Base-by-base conservation (phyloP, 73 alveolate species). In the Stentor coeruleus region DNA sequence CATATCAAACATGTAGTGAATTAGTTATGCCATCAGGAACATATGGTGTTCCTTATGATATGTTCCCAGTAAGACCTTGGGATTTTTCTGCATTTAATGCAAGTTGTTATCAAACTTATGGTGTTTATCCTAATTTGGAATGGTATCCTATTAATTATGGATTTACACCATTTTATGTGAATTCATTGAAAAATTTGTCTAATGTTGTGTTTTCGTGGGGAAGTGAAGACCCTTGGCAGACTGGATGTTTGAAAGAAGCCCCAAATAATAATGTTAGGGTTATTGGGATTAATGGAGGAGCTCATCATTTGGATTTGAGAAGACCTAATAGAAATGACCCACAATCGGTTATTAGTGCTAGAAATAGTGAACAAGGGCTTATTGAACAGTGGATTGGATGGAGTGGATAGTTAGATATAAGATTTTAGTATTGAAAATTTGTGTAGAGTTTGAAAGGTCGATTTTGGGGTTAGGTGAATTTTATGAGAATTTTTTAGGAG, bases 221-320 rank as follows among this genome's bases (percentile, higher is more conserved):
- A 37, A 80, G 74, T 72, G 83, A 84, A 35, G 96, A 90, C 59
- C 93, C 93, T n/a, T 90, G 96, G 96, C 88, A 91, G n/a, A 93
- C 93, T 3, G 89, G 93, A 2, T 85, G 87, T 42, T 38, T 82
- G 15, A 39, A 84, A 40, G 76, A 35, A n/a, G 83, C 84, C 15
- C 75, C 77, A 0, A 40, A 76, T 36, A n/a, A 40, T 20, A 26
- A 66, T 30, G 35, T 30, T 14, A 35, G 33, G 26, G 35, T 36
- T 2, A 59, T 83, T 58, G 73, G 73, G 28, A 76, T 90, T 38
- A 81, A 41, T n/a, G 77, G 75, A 74, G 83, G 91, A 26, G 96
- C 96, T 3, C 96, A 90, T 79, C 96, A 90, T 66, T 55, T 87
- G 37, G 96, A 90, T 66, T 76, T 90, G 35, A 86, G 96, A 80